Conservation (phyloP, 306 rosid species). For the Medicago lupulina region DNA sequence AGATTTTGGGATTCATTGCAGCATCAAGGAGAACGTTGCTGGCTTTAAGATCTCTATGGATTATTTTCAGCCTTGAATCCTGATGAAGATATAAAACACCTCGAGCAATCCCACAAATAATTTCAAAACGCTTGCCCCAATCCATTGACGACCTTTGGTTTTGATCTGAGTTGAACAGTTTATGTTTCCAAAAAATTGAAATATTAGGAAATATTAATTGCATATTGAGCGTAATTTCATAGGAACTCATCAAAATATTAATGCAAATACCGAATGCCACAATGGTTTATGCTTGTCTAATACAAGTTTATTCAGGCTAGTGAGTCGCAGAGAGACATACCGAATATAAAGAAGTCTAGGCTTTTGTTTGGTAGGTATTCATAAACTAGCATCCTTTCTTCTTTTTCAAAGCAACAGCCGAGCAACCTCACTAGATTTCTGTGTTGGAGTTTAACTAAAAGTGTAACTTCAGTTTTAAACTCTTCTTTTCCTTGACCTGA, state of each 20-base stretch:
- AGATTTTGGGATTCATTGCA: slow-evolving; percentile 50
- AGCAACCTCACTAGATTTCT: slow-evolving; percentile 48
- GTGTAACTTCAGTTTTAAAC: slow-evolving; percentile 44
- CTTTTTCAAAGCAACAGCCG: slow-evolving; percentile 44
- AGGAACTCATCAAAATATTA: too few species aligned
- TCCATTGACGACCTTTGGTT: slow-evolving; percentile 25
- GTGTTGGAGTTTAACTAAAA: slow-evolving; percentile 46
- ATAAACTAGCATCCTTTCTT: slow-evolving; percentile 53
- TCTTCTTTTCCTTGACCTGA: slow-evolving; percentile 49
- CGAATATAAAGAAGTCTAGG: slow-evolving; percentile 55
- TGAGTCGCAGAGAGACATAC: slow-evolving; percentile 29
- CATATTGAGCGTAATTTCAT: too few species aligned
- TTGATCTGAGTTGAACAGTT: slow-evolving; percentile 8
- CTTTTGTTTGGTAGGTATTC: slow-evolving; percentile 58
- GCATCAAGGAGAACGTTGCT: slow-evolving; percentile 51
- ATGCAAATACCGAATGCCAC: too few species aligned
- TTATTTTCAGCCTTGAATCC: slow-evolving; percentile 52
- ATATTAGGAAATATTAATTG: too few species aligned
- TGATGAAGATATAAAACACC: slow-evolving; percentile 54
- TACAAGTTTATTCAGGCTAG: not conserved
- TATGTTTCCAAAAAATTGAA: not conserved
- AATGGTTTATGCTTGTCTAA: not conserved
- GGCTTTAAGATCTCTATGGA: slow-evolving; percentile 55
- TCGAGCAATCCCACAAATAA: slow-evolving; percentile 46
- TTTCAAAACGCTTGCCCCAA: slow-evolving; percentile 44